A percentile compares a stretch with the other conserved stretches of the same genome.
These are phyloP conservation scores for Pleurotus eryngii DNA, from an alignment of 768 basidiomycete genomes.

Conservation along the genomic window DNA sequence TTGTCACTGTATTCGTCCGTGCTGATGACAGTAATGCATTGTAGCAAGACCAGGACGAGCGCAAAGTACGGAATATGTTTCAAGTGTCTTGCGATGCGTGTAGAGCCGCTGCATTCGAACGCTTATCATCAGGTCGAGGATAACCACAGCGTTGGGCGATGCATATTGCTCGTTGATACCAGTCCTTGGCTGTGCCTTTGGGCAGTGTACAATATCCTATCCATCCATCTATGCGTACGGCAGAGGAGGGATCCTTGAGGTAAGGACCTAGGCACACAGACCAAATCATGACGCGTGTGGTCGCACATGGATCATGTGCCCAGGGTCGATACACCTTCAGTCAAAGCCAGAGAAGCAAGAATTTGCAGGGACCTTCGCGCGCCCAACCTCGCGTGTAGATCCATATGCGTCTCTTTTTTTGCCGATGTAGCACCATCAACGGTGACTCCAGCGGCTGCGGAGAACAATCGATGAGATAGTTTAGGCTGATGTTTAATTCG, in stretches of 20 bases:
- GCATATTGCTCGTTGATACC: too few relatives aligned
- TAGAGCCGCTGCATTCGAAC: slow-evolving; percentile 34
- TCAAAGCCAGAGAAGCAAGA: slow-evolving; percentile 1
- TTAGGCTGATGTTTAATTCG: background rate
- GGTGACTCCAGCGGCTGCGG: background rate
- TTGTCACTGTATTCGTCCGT: slow-evolving; percentile 19
- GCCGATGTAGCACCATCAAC: slow-evolving; percentile 1
- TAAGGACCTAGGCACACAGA: background rate
- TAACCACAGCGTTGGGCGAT: too few relatives aligned
- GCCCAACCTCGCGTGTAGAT: background rate
- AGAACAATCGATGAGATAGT: slow-evolving; percentile 2
- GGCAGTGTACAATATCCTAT: too few relatives aligned
- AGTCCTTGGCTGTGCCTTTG: too few relatives aligned
- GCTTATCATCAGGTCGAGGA: slow-evolving; percentile 8
- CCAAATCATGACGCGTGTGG: slow-evolving; percentile 7
- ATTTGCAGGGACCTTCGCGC: background rate
- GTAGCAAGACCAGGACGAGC: slow-evolving; percentile 32
- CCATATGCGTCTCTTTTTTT: slow-evolving; percentile 1
- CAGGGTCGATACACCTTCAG: slow-evolving; percentile 9
- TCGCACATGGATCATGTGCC: slow-evolving; percentile 1
- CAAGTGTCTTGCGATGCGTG: slow-evolving; percentile 62
- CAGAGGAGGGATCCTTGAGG: too few relatives aligned
- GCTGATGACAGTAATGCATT: slow-evolving; percentile 14
- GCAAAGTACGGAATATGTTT: slow-evolving; percentile 62
- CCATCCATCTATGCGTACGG: too few relatives aligned